phyloP scores from a whole-genome alignment of 768 basidiomycete genomes.

The Cubamyces lactineus region DNA sequence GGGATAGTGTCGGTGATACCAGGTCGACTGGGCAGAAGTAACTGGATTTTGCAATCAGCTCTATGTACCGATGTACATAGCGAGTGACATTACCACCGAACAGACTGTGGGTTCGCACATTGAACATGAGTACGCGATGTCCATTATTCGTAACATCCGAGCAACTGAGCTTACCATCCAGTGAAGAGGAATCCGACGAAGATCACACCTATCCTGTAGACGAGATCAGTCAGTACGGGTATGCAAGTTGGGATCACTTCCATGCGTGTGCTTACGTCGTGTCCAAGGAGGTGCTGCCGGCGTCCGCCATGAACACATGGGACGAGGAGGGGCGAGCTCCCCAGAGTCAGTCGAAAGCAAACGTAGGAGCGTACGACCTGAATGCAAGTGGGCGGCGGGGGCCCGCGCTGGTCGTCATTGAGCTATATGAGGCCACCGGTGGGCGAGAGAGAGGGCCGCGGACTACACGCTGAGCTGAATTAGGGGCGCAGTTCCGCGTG shows the following conservation, averaged over 20 bases:
- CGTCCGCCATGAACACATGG: slow-evolving; percentile 5
- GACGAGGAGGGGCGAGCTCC: slow-evolving; percentile 2
- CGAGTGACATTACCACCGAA: slow-evolving; percentile 2
- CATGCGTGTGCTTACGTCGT: background rate
- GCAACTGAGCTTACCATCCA: slow-evolving; percentile 1
- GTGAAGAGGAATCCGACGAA: slow-evolving; percentile 6
- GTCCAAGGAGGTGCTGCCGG: background rate
- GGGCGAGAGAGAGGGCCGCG: background rate
- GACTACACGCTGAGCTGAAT: background rate
- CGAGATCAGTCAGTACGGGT: background rate
- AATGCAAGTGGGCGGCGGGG: background rate
- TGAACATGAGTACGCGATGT: background rate
- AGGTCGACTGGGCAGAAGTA: slow-evolving; percentile 11
- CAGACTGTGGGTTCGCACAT: background rate
- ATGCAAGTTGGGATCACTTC: no score
- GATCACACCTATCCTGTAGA: slow-evolving; percentile 3
- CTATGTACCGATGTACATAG: background rate
- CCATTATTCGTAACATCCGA: background rate
- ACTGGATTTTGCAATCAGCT: background rate
- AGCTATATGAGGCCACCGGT: background rate
- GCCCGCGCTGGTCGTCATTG: background rate
- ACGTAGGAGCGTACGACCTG: background rate
- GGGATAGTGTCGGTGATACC: slow-evolving; percentile 14
- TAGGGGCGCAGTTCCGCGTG: background rate
- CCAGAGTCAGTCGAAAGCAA: background rate